Evolutionary conservation across 805 yeast genomes (phyloP), one percentile per base, ranked within the genome.

Genomic region (Tetrapisispora iriomotensis): DNA sequence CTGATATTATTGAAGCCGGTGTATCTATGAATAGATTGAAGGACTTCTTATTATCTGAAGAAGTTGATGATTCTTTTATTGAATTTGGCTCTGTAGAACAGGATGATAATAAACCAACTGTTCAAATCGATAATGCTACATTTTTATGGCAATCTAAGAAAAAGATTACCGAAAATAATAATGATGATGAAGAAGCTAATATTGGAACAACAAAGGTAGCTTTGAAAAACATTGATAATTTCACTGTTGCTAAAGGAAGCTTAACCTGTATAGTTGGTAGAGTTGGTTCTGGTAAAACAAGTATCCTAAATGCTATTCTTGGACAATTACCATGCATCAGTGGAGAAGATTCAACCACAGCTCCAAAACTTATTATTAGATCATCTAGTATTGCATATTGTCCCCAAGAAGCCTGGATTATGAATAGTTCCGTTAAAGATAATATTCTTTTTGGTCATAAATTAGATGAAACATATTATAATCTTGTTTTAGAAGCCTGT

Each of bases 231-330:
- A 65, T 77, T 34, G 53, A 56, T 15, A 56, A 67, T 39, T 76
- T 75, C 45, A 43, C 50, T 8, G 82, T 77, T 1, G 58, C 48
- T n/a, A 71, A 69, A 48, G 79, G 79, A 5, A 64, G 68, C 27
- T 60, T 79, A 39, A 64, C 74, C 1, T 77, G 85, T 56, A 59
- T 79, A 37, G 77, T 79, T 20, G 85, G 85, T 9, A 63, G 73
- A 48, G 85, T 79, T 24, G 85, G 85, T 3, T 58, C 80, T 12
- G 86, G 86, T 36, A 79, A 79, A 48, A 70, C 82, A 2, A 72
- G 84, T 0, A 61, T 75, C 21, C 58, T 78, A 36, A 68, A 71
- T 44, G 66, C 77, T 12, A 50, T 77, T 10, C 48, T 77, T 22
- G 85, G 85, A 6, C 73, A 72, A 37, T 53, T 78, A n/a, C 64